Evolutionary conservation across 305 asterid genomes (phyloP), one percentile per base, ranked within the genome.

Genomic region (Solanum hybrid): DNA sequence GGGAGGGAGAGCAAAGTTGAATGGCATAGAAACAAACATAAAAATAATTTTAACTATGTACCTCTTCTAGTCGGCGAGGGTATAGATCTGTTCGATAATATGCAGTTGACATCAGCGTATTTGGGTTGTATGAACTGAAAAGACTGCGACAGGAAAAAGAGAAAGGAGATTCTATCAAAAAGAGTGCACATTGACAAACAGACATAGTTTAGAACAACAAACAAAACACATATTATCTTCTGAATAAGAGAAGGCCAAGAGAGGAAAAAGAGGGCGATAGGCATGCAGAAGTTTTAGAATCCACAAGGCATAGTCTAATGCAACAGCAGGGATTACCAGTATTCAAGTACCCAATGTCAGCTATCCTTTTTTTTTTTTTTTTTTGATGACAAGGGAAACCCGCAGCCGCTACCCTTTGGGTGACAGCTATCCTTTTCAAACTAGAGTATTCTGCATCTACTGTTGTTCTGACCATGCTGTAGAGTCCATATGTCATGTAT

Each of bases 11-110:
- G n/a, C 9, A 85, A 34, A 40, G 88, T 85, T 85, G 32, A 69
- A 56, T 32, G 1, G 45, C 75, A 85, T 32, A 45, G 76, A 60
- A 56, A 84, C 22, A 31, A 31, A 85, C 76, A 56, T 10, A 22
- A 56, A 31, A 22, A 80, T 24, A 80, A 24, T 75, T 73, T 71
- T 75, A 72, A 87, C 73, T 56, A 11, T 36, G 78, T 95, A 97
- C 98, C 98, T 95, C 95, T 89, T 94, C 94, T 93, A 97, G 90
- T 36, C 10, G 92, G 32, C 96, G 93, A 91, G 94, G 93, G 93
- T 96, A 96, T 82, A 96, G 94, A 92, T 95, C 97, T 78, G 95
- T 95, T 90, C 98, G 97, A 89, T 95, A 93, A 91, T 95, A 95
- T 86, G 98, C 97, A 72, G 98, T 95, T 89, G 99, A 97, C 97